Conservation (phyloP, 371 early-diverging fungal genomes). For the Mucor mucedo region DNA sequence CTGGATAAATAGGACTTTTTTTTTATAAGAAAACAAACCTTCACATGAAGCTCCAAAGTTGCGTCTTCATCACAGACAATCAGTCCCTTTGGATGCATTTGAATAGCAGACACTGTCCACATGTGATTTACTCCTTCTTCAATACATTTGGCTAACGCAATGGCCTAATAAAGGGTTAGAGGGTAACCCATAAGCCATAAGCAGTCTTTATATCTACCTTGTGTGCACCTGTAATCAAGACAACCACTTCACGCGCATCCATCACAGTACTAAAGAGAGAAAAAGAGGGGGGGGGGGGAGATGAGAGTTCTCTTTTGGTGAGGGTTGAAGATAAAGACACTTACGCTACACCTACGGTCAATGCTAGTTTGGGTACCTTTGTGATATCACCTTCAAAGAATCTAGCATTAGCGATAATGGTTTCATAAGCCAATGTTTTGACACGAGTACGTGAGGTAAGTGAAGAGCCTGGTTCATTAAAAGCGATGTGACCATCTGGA, state of each 20-base stretch:
- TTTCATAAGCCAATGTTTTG: conserved; percentile 89
- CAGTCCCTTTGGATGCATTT: conserved; percentile 81
- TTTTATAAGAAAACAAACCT: conserved; percentile 29
- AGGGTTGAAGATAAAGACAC: too few species aligned
- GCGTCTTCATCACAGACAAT: conserved; percentile 90
- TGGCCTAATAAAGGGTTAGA: conserved; percentile 45
- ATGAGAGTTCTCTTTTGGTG: too few species aligned
- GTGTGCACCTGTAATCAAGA: conserved; percentile 87
- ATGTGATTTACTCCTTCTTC: conserved; percentile 87
- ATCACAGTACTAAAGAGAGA: conserved; percentile 75
- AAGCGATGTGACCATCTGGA: conserved; percentile 91
- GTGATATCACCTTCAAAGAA: conserved; percentile 86
- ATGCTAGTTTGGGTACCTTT: conserved; percentile 86
- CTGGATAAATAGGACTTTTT: neutral
- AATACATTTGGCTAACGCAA: conserved; percentile 83
- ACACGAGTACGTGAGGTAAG: conserved; percentile 81
- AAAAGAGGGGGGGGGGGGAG: too few species aligned
- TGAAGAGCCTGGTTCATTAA: conserved; percentile 88
- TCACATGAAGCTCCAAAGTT: conserved; percentile 84
- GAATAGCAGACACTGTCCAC: conserved; percentile 91
- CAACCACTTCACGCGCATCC: conserved; percentile 84
- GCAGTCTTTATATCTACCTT: conserved; percentile 41
- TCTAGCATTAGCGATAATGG: conserved; percentile 84
- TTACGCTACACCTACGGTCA: conserved; percentile 86
- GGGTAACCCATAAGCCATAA: neutral